phyloP scores from a whole-genome alignment of 805 yeast genomes.

The Cyberlindnera xylosilytica region DNA sequence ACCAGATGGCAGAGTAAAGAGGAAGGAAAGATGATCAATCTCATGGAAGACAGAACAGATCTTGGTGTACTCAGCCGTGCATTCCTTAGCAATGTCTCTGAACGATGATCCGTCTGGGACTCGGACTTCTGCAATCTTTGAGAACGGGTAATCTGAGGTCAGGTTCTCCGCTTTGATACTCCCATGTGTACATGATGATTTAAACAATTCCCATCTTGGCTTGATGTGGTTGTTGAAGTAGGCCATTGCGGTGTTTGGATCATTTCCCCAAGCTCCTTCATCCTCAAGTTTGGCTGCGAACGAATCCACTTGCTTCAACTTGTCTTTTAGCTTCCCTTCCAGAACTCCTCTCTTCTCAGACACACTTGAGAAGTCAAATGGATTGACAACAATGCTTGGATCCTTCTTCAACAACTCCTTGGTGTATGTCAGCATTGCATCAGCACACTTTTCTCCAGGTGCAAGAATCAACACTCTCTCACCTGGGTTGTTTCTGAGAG shows the following conservation, averaged over 20 bases:
- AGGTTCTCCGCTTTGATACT: neutral
- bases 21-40: slow-evolving; percentile 27
- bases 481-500: slow-evolving; percentile 22
- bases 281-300: slow-evolving; percentile 30
- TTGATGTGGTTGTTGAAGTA: slow-evolving; percentile 30
- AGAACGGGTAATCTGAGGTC: too few species aligned
- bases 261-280: slow-evolving; percentile 37
- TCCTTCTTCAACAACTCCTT: neutral
- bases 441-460: neutral
- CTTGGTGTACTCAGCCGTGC: too few species aligned
- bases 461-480: slow-evolving; percentile 16
- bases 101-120: too few species aligned
- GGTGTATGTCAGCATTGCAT: neutral
- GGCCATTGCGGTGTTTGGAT: slow-evolving; percentile 33
- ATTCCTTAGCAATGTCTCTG: too few species aligned
- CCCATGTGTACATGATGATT: too few species aligned
- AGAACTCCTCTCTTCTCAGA: neutral
- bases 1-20: slow-evolving; percentile 17
- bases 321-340: neutral
- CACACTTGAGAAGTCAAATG: too few species aligned
- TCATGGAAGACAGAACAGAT: slow-evolving; percentile 25
- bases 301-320: slow-evolving; percentile 23
- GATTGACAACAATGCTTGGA: too few species aligned
- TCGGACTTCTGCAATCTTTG: too few species aligned
- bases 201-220: slow-evolving; percentile 15